phyloP scores from a whole-genome alignment of 495 filamentous ascomycete species.

The Parathielavia appendiculata region DNA sequence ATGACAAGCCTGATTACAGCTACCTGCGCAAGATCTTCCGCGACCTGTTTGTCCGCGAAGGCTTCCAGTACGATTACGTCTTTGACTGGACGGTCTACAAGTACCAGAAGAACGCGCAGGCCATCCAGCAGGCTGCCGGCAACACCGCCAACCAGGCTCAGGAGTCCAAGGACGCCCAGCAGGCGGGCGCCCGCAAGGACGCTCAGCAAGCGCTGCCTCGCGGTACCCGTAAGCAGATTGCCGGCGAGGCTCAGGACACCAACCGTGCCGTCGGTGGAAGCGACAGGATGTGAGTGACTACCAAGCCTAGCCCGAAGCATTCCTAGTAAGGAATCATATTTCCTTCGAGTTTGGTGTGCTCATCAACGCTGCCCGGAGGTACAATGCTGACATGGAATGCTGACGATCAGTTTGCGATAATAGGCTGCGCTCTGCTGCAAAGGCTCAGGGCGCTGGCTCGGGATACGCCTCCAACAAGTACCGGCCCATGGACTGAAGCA shows the following conservation, averaged over 20 bases:
- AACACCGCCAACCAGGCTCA: conserved; percentile 48
- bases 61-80: conserved; percentile 99
- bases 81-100: conserved; percentile 99
- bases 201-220: conserved; percentile 56
- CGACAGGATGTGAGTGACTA: conserved; percentile 98
- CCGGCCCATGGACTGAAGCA: conserved; percentile 61
- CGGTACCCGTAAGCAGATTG: conserved; percentile 77
- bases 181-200: conserved; percentile 59
- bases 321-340: conserved; percentile 89
- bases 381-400: conserved; percentile 65
- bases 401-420: conserved; percentile 81
- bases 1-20: conserved; percentile 99
- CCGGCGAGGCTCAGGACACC: conserved; percentile 74
- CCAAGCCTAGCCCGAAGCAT: conserved; percentile 57
- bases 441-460: conserved; percentile 68
- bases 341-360: conserved; percentile 82
- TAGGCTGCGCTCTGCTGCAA: conserved; percentile 93
- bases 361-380: conserved; percentile 75
- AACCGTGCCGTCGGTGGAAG: conserved; percentile 85
- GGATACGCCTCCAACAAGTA: conserved; percentile 58
- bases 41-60: conserved; percentile 97
- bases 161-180: conserved; percentile 46
- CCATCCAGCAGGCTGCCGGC: conserved; percentile 44
- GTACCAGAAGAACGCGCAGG: conserved; percentile 96
- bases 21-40: conserved; percentile 99